Base-by-base conservation (phyloP, 129 eudicot species). In the Calendula officinalis region DNA sequence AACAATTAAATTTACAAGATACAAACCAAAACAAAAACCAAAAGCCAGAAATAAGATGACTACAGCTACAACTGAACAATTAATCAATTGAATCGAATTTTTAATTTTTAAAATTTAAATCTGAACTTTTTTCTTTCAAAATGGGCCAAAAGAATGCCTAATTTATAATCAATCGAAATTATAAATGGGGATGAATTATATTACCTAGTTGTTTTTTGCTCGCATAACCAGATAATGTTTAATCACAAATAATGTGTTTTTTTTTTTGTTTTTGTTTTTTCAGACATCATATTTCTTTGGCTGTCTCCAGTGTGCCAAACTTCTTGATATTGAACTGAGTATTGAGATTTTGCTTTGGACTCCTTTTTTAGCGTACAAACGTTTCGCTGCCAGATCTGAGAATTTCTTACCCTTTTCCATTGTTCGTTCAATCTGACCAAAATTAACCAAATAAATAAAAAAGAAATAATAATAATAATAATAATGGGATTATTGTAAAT, bases 381-480 rank as follows among this genome's bases (percentile, higher is more conserved):
- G 82, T 49, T 91, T 91, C 7, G 96, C 98, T 52, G 94, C 87
- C 78, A 91, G 81, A 77, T 91, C 98, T 22, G 98, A 82, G 42
- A 80, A 87, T 50, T 85, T 91, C 11, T 90, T 95, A 34, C 88
- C 98, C 80, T 80, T 84, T 44, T 73, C 90, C 67, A 78, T 91
- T 68, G 78, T 76, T 67, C 98, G 79, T 39, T 87, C 96, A 43
- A 91, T 91, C 98, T 91, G 84, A 56, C 61, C 30, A 22, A 22
- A 22, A 22, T 0, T 22, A 22, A 22, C 30, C 30, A 22, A 63
- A 49, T 55, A 59, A 16, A 4, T 42, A 3, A 4, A 7, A 22
- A 48, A 48, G 6, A 8, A 45, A 33, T 34, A n/a, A n/a, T n/a
- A n/a, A 41, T 11, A 17, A 59, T 22, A 37, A 57, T 5, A 16